Percentiles rank a stretch among this genome's conserved stretches.
phyloP scores from a whole-genome alignment of 257 asterid species.

The Solanum medicagineum region DNA sequence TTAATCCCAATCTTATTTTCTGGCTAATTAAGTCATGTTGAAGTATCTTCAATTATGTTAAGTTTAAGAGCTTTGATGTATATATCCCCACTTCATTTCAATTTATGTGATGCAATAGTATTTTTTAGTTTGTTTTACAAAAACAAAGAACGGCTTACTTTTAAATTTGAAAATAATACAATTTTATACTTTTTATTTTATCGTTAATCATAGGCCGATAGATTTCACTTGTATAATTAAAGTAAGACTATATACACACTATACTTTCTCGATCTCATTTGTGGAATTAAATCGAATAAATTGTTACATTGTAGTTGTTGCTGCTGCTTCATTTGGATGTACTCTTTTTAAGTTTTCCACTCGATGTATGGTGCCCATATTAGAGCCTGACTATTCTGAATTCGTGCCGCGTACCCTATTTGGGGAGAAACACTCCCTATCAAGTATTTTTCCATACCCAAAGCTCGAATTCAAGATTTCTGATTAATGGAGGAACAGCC shows the following conservation, averaged over 20 bases:
- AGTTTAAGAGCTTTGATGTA: not conserved
- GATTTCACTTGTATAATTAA: too few relatives aligned
- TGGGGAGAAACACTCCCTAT: too few relatives aligned
- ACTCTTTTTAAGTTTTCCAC: too few relatives aligned
- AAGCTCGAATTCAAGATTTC: too few relatives aligned
- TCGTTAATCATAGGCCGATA: not conserved
- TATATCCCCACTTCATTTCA: not conserved
- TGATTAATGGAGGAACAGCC: too few relatives aligned
- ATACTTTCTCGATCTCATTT: accelerated
- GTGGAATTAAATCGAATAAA: not conserved
- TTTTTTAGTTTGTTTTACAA: not conserved
- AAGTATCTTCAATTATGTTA: not conserved
- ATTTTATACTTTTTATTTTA: not conserved
- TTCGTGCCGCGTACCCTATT: too few relatives aligned
- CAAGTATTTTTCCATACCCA: too few relatives aligned
- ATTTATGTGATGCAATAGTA: not conserved
- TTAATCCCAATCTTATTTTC: not conserved
- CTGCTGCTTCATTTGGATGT: not conserved
- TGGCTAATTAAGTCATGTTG: not conserved
- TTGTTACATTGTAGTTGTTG: not conserved
- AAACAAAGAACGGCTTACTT: not conserved
- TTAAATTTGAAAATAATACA: not conserved
- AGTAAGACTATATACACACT: not conserved
- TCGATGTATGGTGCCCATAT: too few relatives aligned
- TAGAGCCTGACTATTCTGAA: too few relatives aligned